phyloP scores from a whole-genome alignment of 129 eudicot genomes.

The Helichrysum umbraculigerum region DNA sequence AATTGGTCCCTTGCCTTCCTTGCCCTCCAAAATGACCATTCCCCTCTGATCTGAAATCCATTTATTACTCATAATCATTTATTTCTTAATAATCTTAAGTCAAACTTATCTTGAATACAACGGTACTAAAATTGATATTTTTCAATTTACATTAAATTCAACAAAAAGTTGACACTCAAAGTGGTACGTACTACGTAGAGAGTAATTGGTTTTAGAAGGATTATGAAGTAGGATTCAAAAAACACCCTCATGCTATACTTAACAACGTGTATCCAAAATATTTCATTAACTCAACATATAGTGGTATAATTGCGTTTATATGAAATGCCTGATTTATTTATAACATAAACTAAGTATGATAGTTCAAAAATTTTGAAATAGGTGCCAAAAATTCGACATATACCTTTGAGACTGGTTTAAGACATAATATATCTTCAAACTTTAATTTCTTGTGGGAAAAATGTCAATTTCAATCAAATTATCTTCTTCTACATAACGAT shows the following conservation, averaged over 20 bases:
- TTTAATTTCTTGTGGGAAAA: slow-evolving; percentile 33
- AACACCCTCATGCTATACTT: background rate
- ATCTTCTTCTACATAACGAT: slow-evolving; percentile 65
- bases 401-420: background rate
- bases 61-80: too few species aligned
- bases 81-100: too few species aligned
- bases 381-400: slow-evolving; percentile 9
- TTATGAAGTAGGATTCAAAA: background rate
- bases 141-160: too few species aligned
- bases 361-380: background rate
- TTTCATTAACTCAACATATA: background rate
- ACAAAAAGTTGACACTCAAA: too few species aligned
- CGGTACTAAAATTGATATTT: too few species aligned
- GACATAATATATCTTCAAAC: slow-evolving; percentile 24
- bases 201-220: background rate
- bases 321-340: too few species aligned
- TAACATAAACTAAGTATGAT: background rate
- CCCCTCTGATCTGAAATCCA: too few species aligned
- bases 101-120: too few species aligned
- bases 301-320: too few species aligned
- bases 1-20: too few species aligned
- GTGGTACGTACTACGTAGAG: too few species aligned
- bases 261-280: background rate
- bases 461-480: slow-evolving; percentile 81
- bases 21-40: too few species aligned